Evolutionary conservation across 2,329 filamentous ascomycete genomes (phyloP).

Genomic region (Rhinocladiella mackenziei): DNA sequence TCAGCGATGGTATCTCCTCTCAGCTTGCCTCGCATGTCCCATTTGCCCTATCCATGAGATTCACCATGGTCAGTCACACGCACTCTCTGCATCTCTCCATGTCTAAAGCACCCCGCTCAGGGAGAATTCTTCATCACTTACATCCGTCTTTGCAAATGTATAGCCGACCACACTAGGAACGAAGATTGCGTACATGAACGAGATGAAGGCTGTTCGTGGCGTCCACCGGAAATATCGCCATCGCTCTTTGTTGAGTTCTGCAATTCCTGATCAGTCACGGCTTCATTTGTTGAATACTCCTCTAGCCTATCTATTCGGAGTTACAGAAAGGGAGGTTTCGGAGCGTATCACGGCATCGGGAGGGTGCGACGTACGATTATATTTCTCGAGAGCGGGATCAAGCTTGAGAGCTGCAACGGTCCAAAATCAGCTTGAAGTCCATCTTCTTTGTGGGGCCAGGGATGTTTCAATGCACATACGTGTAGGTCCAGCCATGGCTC

Average conservation of each 20-base stretch:
- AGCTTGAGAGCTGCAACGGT: constrained; percentile 39
- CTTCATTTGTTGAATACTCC: no score
- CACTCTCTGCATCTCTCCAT: no score
- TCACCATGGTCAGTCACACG: constrained; percentile 25
- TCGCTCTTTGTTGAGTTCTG: constrained; percentile 65
- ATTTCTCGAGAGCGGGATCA: constrained; percentile 47
- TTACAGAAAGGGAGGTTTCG: no score
- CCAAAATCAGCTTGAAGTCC: constrained; percentile 11
- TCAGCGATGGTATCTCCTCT: constrained; percentile 80
- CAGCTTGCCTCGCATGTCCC: constrained; percentile 78
- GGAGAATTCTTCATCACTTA: constrained; percentile 58
- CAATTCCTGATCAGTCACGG: constrained; percentile 41
- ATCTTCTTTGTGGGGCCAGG: constrained; percentile 41
- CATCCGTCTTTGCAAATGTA: constrained; percentile 76
- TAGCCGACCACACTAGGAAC: constrained; percentile 69
- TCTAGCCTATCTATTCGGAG: no score
- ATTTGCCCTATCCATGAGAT: constrained; percentile 67
- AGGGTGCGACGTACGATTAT: constrained; percentile 43
- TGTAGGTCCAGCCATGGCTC: constrained; percentile 51
- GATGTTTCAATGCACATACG: constrained; percentile 45
- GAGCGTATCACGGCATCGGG: no score
- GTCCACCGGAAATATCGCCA: constrained; percentile 97
- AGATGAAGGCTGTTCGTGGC: constrained; percentile 71
- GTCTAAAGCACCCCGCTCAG: no score
- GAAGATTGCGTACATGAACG: constrained; percentile 69